Evolutionary conservation across 2,329 filamentous ascomycete genomes (phyloP).

Genomic region (Pseudocercospora macadamiae): DNA sequence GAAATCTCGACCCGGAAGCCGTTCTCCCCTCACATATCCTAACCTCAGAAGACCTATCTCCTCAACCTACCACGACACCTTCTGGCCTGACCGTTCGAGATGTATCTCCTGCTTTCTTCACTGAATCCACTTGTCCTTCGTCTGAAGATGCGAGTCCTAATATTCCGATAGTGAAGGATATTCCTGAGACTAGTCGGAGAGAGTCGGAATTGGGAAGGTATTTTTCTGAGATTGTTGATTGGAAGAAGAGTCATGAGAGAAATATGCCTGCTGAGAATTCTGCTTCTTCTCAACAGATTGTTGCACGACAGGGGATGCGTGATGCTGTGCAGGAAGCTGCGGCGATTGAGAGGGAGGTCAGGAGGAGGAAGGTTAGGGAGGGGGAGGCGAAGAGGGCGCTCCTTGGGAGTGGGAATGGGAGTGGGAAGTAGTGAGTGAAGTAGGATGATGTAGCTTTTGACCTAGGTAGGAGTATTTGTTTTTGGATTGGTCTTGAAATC

Average conservation of each 20-base stretch:
- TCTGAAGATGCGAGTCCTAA: background rate
- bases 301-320: constrained; percentile 22
- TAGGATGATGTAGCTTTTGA: no score
- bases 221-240: constrained; percentile 5
- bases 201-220: background rate
- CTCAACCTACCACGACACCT: background rate
- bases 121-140: constrained; percentile 16
- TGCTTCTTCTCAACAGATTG: constrained; percentile 11
- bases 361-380: constrained; percentile 17
- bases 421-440: no score
- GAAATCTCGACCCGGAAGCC: background rate
- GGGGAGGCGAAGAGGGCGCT: constrained; percentile 10
- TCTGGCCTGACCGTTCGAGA: background rate
- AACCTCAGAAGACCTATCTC: constrained; percentile 12
- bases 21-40: constrained; percentile 23
- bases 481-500: no score
- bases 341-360: constrained; percentile 24
- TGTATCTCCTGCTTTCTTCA: constrained; percentile 19
- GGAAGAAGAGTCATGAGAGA: background rate
- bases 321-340: constrained; percentile 29
- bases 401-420: no score
- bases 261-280: background rate
- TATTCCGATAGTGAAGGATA: background rate
- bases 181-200: background rate
- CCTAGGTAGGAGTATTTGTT: no score